These are phyloP conservation scores for Diutina catenulata DNA, from an alignment of 1,139 yeast species.

Conservation along the genomic window DNA sequence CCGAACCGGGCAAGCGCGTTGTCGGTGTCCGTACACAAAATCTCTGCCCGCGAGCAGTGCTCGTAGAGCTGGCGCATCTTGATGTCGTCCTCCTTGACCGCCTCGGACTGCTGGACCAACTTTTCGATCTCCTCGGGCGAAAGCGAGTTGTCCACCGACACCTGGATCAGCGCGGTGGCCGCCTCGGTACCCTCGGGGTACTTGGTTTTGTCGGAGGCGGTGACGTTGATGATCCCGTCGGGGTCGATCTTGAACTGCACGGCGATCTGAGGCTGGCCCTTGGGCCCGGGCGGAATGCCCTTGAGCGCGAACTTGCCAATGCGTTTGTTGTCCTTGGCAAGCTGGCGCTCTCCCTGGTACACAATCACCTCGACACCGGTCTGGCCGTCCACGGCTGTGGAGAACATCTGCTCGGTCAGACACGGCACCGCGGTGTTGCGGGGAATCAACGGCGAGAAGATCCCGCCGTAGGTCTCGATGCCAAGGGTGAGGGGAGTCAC, in stretches of 20 bases:
- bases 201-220: conserved; percentile 57
- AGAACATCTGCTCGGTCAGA: conserved; percentile 57
- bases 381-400: conserved; percentile 81
- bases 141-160: conserved; percentile 57
- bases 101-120: conserved; percentile 41
- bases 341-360: conserved; percentile 67
- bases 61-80: conserved; percentile 28
- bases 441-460: conserved; percentile 65
- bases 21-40: conserved; percentile 45
- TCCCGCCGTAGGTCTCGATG: conserved; percentile 74
- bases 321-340: conserved; percentile 60
- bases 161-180: conserved; percentile 47
- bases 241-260: conserved; percentile 72
- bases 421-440: conserved; percentile 71
- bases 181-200: conserved; percentile 22
- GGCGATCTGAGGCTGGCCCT: conserved; percentile 66
- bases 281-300: conserved; percentile 61
- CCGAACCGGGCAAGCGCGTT: conserved; percentile 37
- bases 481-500: conserved; percentile 74
- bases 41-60: conserved; percentile 42
- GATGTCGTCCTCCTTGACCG: conserved; percentile 30
- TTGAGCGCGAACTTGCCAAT: conserved; percentile 62
- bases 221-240: conserved; percentile 69
- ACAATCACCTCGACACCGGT: conserved; percentile 71
- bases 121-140: conserved; percentile 50